Evolutionary conservation across 2,329 filamentous ascomycete species (phyloP).

Genomic region (Westerdykella sp.): DNA sequence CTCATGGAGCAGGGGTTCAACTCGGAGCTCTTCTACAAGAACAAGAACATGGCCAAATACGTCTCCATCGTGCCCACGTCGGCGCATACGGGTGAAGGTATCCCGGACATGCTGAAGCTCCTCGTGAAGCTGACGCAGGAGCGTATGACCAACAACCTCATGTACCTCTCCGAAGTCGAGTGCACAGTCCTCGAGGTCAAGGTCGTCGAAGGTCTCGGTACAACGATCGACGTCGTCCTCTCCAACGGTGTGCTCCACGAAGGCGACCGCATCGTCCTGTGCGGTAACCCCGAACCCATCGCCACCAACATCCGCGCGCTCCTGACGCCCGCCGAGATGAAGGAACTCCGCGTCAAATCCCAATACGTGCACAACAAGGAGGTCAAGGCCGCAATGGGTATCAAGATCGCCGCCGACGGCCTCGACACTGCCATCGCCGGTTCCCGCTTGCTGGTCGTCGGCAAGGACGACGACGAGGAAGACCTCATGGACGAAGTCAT

Average conservation of each 20-base stretch:
- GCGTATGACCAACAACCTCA: constrained; percentile 92
- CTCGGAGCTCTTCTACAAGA: constrained; percentile 92
- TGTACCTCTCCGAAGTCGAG: constrained; percentile 98
- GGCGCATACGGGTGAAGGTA: constrained; percentile 97
- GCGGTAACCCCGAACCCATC: constrained; percentile 94
- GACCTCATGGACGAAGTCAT: constrained; percentile 96
- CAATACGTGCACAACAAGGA: constrained; percentile 98
- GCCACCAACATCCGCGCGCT: constrained; percentile 91
- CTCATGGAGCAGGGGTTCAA: constrained; percentile 98
- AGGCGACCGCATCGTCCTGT: constrained; percentile 90
- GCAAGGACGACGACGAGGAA: constrained; percentile 91
- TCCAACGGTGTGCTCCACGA: constrained; percentile 93
- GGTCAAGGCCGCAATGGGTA: constrained; percentile 95
- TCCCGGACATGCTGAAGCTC: constrained; percentile 97
- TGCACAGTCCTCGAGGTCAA: constrained; percentile 98
- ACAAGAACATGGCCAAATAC: constrained; percentile 90
- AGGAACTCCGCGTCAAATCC: constrained; percentile 91
- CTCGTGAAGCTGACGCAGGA: constrained; percentile 89
- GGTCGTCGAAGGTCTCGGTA: constrained; percentile 96
- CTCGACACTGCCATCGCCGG: constrained; percentile 95
- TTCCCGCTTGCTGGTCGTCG: constrained; percentile 88
- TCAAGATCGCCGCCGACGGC: constrained; percentile 96
- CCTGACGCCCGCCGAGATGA: constrained; percentile 85
- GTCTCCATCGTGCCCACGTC: constrained; percentile 98
- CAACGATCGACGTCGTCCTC: constrained; percentile 94